Percentiles rank a stretch among this genome's conserved stretches.
Conservation (phyloP, 441 rosid genomes). For the Eruca vesicaria region DNA sequence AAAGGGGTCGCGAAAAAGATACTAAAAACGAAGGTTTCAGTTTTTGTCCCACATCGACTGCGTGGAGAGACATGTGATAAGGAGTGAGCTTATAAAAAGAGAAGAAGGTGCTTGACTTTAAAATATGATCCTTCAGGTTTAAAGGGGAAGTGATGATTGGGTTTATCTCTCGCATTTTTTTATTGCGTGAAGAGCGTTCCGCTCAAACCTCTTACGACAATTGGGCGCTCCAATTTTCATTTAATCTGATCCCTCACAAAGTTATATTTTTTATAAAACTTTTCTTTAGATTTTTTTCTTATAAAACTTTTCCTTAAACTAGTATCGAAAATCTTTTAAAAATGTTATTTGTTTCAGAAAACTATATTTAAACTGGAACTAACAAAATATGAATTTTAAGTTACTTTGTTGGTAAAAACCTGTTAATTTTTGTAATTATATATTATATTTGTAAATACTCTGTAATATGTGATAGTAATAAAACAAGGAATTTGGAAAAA, state of each 20-base stretch:
- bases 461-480: too few species aligned
- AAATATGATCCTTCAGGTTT: slow-evolving; percentile 31
- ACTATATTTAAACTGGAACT: too few species aligned
- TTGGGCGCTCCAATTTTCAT: slow-evolving; percentile 22
- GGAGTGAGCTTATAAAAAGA: neutral
- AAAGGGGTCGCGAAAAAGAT: too few species aligned
- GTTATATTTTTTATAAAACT: neutral
- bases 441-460: too few species aligned
- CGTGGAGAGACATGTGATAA: neutral
- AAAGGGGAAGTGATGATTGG: slow-evolving; percentile 32
- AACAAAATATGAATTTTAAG: too few species aligned
- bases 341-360: too few species aligned
- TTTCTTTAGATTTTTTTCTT: neutral
- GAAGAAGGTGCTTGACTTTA: fast-evolving
- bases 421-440: too few species aligned
- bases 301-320: too few species aligned
- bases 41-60: slow-evolving; percentile 20
- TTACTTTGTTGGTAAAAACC: too few species aligned
- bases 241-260: slow-evolving; percentile 20
- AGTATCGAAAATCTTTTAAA: too few species aligned
- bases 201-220: slow-evolving; percentile 32
- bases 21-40: too few species aligned
- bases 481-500: too few species aligned
- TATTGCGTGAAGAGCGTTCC: slow-evolving; percentile 23
- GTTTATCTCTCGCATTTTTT: slow-evolving; percentile 8